These are phyloP conservation scores for Phaffia tasmanica DNA, from an alignment of 768 basidiomycete genomes.

Conservation along the genomic window DNA sequence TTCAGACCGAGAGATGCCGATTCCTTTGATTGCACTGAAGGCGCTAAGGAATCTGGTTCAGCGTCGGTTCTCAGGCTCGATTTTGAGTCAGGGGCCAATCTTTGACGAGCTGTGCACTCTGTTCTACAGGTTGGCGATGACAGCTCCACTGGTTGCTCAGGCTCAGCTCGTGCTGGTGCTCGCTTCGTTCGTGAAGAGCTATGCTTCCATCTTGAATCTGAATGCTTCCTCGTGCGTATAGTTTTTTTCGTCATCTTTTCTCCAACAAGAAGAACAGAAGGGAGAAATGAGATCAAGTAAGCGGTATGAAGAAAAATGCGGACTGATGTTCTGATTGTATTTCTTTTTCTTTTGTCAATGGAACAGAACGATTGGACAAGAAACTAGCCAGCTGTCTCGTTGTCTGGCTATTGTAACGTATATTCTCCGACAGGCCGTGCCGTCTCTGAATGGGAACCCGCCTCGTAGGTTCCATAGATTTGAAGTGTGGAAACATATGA, in stretches of 20 bases:
- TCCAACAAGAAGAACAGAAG: background rate
- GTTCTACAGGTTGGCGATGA: constrained; percentile 81
- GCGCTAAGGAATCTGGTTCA: constrained; percentile 69
- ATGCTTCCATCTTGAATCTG: constrained; percentile 21
- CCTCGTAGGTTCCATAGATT: constrained; percentile 23
- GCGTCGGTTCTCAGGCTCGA: constrained; percentile 68
- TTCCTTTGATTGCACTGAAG: constrained; percentile 55
- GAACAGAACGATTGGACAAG: background rate
- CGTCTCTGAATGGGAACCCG: constrained; percentile 34
- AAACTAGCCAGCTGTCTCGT: constrained; percentile 42
- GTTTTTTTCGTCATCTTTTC: background rate
- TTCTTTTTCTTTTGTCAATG: background rate
- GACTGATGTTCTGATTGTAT: background rate
- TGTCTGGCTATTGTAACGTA: constrained; percentile 76
- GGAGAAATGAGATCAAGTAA: too few relatives aligned
- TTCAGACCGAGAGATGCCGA: constrained; percentile 43
- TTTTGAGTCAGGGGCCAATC: constrained; percentile 64
- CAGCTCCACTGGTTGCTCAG: constrained; percentile 63
- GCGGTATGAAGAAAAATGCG: too few relatives aligned
- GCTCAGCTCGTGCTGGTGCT: constrained; percentile 61
- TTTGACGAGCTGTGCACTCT: constrained; percentile 84
- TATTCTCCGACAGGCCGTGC: constrained; percentile 60
- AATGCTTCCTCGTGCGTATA: constrained; percentile 8
- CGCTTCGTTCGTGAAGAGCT: constrained; percentile 46
- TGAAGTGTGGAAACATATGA: constrained; percentile 27